Base-by-base conservation (phyloP, 805 yeast genomes). In the Zygosaccharomyces bisporus region DNA sequence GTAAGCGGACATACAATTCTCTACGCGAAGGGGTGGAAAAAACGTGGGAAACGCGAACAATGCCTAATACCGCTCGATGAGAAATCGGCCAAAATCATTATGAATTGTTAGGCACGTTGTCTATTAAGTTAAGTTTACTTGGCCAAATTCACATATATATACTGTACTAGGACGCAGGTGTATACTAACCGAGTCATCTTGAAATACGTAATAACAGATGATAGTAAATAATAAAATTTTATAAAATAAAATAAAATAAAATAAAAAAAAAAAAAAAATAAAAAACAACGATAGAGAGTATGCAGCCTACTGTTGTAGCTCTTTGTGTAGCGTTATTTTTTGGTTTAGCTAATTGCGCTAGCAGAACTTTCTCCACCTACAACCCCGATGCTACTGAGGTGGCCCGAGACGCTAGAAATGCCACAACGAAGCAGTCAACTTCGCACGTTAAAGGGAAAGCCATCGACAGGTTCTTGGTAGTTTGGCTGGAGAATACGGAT, bases 401-500 rank as follows among this genome's bases (percentile, higher is more conserved):
- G 35, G 61, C 66, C 29, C 38, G 47, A 33, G 61, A 60, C 18
- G 69, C 70, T n/a, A 57, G 62, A 12, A 61, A 60, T n/a, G 69
- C 70, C 14, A 43, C 48, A 7, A 55, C 71, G 27, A 49, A 51
- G 41, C 61, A 57, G 41, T 46, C 52, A 38, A 63, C 70, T 21
- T 59, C 71, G 12, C 52, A 61, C 44, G 74, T 73, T 25, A 44
- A 52, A 14, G 77, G 77, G 49, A 50, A 56, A 12, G 66, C 58
- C 18, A 70, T 70, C 53, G 66, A 71, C 56, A 66, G 74, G 43
- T 58, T 71, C 43, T 59, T 62, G 42, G 63, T 66, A 53, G 71
- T 76, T 51, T 76, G 75, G 72, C 68, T 76, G 50, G 80, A 75
- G 63, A 73, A 73, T 62, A 75, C 78, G 43, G 72, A 74, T 63